Conservation (phyloP, 345 rosid genomes). For the Corchorus olitorius region DNA sequence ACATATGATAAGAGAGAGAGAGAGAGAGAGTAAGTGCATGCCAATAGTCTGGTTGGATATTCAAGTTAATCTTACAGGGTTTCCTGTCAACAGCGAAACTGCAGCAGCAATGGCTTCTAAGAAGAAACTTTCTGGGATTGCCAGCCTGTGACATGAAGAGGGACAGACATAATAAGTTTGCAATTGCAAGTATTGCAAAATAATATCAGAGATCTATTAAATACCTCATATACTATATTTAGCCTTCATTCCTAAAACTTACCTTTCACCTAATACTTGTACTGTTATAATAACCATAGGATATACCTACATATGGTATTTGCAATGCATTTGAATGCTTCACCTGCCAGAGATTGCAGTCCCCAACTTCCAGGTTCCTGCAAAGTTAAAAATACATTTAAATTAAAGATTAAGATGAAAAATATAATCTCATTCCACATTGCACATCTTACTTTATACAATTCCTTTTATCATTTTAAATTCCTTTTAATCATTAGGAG, state of each 20-base stretch:
- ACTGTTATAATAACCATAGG: not conserved
- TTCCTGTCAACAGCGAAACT: conserved; percentile 6
- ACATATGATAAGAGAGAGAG: not conserved
- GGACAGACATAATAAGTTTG: not conserved
- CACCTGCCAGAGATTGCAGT: conserved; percentile 2
- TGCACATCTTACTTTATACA: too few relatives aligned
- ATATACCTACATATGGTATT: not conserved
- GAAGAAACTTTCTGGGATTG: not conserved
- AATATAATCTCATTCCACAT: too few relatives aligned
- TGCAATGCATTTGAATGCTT: not conserved
- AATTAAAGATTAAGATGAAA: too few relatives aligned
- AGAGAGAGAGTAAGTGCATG: not conserved
- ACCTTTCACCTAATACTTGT: not conserved
- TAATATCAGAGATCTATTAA: not conserved
- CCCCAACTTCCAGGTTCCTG: too few relatives aligned
- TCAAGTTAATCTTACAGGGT: conserved; percentile 4
- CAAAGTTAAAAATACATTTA: too few relatives aligned
- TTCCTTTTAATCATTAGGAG: too few relatives aligned
- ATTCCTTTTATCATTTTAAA: too few relatives aligned
- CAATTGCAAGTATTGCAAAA: conserved; percentile 10
- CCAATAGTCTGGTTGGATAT: not conserved
- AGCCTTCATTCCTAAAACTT: not conserved
- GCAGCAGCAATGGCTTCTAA: not conserved
- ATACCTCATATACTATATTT: conserved; percentile 13
- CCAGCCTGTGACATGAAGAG: conserved; percentile 14